These are phyloP conservation scores for Monilinia polystroma DNA, from an alignment of 2,329 filamentous ascomycete genomes.

Conservation along the genomic window DNA sequence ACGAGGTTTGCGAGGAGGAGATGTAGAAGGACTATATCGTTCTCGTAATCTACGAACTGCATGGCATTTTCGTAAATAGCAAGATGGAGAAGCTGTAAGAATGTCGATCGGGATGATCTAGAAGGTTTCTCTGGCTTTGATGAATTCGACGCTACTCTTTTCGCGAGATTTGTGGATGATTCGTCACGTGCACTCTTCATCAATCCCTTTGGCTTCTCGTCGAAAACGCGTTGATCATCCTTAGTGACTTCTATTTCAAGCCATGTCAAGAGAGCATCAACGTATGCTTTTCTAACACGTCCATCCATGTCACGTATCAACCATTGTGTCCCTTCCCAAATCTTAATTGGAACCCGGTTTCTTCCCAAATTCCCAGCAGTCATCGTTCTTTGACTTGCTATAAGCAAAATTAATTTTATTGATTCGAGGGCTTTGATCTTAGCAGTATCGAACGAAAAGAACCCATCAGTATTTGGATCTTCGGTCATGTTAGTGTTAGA, in stretches of 20 bases:
- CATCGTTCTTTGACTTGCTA: slow-evolving; percentile 69
- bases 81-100: slow-evolving; percentile 79
- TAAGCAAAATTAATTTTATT: slow-evolving; percentile 77
- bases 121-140: slow-evolving; percentile 46
- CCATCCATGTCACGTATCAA: slow-evolving; percentile 77
- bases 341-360: slow-evolving; percentile 72
- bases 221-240: slow-evolving; percentile 61
- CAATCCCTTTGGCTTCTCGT: slow-evolving; percentile 51
- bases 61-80: slow-evolving; percentile 86
- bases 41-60: slow-evolving; percentile 68
- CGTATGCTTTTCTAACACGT: slow-evolving; percentile 79
- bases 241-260: slow-evolving; percentile 74
- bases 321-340: slow-evolving; percentile 98
- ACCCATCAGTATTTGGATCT: slow-evolving; percentile 53
- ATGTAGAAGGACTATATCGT: slow-evolving; percentile 75
- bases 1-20: slow-evolving; percentile 73
- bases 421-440: slow-evolving; percentile 69
- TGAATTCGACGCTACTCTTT: slow-evolving; percentile 67
- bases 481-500: slow-evolving; percentile 51
- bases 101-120: slow-evolving; percentile 46
- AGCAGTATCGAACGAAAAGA: slow-evolving; percentile 62
- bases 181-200: slow-evolving; percentile 39
- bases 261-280: slow-evolving; percentile 81
- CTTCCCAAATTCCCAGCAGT: slow-evolving; percentile 65
- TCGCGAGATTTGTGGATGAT: slow-evolving; percentile 36